A percentile compares a stretch with the other conserved stretches of the same genome.
Conservation (phyloP, 169 alveolate genomes). For the Plasmodium blacklocki region DNA sequence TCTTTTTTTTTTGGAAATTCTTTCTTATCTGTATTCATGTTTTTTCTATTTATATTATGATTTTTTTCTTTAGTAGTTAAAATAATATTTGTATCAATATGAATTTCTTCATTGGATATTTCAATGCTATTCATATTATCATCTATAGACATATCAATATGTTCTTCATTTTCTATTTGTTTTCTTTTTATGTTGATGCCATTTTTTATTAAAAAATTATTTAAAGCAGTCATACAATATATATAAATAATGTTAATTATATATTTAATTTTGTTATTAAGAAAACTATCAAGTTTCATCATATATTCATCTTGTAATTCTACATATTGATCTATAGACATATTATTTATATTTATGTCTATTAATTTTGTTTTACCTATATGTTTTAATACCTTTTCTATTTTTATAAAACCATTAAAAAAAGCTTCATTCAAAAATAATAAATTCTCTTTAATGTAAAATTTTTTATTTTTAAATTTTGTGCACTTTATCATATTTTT, state of each 20-base stretch:
- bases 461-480: constrained; percentile 35
- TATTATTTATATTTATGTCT: constrained; percentile 42
- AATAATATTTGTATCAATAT: too few species aligned
- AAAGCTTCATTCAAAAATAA: constrained; percentile 22
- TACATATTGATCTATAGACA: constrained; percentile 33
- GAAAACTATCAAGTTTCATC: constrained; percentile 5
- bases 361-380: constrained; percentile 5
- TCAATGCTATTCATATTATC: too few species aligned
- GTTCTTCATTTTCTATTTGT: not conserved
- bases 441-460: constrained; percentile 40
- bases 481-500: constrained; percentile 25
- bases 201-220: constrained; percentile 8
- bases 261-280: constrained; percentile 25
- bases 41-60: not conserved
- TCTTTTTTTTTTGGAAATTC: not conserved
- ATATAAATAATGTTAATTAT: constrained; percentile 22
- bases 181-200: not conserved
- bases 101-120: too few species aligned
- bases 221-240: constrained; percentile 30
- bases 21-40: not conserved
- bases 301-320: constrained; percentile 39
- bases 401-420: constrained; percentile 30
- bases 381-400: constrained; percentile 15
- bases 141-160: not conserved
- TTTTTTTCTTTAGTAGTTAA: not conserved